These are phyloP conservation scores for Penicillium paneum DNA, from an alignment of 2,329 filamentous ascomycete species.

Conservation along the genomic window DNA sequence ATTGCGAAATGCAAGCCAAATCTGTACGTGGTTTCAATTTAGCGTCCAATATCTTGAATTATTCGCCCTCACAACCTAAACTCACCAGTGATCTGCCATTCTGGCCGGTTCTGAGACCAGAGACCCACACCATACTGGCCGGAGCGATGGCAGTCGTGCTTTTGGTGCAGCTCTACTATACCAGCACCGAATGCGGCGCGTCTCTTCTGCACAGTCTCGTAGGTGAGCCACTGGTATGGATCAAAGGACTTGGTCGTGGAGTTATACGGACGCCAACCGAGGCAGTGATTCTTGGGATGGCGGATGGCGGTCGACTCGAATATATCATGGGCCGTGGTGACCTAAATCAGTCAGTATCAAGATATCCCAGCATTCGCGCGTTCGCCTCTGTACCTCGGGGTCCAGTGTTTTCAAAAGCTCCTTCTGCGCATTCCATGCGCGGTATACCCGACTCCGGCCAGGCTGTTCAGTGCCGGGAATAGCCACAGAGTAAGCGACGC, in stretches of 20 bases:
- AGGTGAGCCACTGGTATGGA: conserved; percentile 79
- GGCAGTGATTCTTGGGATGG: conserved; percentile 65
- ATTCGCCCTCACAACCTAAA: neutral
- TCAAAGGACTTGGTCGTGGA: conserved; percentile 68
- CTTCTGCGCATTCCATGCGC: conserved; percentile 75
- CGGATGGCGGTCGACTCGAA: conserved; percentile 68
- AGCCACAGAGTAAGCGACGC: conserved; percentile 73
- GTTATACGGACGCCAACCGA: conserved; percentile 81
- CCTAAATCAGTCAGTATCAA: conserved; percentile 22
- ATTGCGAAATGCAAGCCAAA: conserved; percentile 80
- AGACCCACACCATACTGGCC: conserved; percentile 71
- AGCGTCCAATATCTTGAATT: neutral
- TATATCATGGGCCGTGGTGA: conserved; percentile 72
- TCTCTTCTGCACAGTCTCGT: conserved; percentile 72
- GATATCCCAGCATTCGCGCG: neutral
- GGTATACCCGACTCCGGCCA: conserved; percentile 72
- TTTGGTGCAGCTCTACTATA: conserved; percentile 75
- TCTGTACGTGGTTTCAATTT: conserved; percentile 51
- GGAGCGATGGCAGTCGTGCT: conserved; percentile 62
- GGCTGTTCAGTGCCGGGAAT: conserved; percentile 71
- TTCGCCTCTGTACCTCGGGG: conserved; percentile 51
- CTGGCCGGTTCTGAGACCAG: conserved; percentile 82
- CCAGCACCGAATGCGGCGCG: conserved; percentile 83
- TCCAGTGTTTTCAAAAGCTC: conserved; percentile 69
- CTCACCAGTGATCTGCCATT: conserved; percentile 80